These are phyloP conservation scores for Cicer arietinum DNA, from an alignment of 306 rosid genomes.

Conservation along the genomic window DNA sequence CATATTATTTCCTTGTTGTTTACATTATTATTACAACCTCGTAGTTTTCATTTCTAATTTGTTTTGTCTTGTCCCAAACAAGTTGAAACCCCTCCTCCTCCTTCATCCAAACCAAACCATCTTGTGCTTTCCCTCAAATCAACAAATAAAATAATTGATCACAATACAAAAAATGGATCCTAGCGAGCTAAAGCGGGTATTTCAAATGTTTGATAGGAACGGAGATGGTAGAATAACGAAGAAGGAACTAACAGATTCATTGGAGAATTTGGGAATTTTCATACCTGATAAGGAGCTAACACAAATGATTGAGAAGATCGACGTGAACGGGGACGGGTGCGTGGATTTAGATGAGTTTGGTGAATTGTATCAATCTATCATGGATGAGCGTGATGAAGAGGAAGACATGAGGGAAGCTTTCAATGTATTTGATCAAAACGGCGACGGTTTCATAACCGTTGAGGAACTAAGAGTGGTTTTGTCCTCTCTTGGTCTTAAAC, in stretches of 20 bases:
- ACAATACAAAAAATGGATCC: slow-evolving; percentile 56
- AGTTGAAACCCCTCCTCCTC: slow-evolving; percentile 16
- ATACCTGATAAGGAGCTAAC: slow-evolving; percentile 69
- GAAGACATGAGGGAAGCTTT: slow-evolving; percentile 88
- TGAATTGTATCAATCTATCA: slow-evolving; percentile 68
- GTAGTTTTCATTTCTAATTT: slow-evolving; percentile 7
- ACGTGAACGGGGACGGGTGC: slow-evolving; percentile 72
- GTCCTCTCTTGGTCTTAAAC: slow-evolving; percentile 77
- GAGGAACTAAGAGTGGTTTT: slow-evolving; percentile 77
- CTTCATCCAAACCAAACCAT: background rate
- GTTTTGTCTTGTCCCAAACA: slow-evolving; percentile 27
- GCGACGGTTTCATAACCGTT: slow-evolving; percentile 83
- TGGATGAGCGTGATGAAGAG: slow-evolving; percentile 69
- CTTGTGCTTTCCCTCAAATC: background rate
- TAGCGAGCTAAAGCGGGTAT: slow-evolving; percentile 66
- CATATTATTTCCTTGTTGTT: background rate
- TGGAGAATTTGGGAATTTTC: slow-evolving; percentile 74
- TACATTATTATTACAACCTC: slow-evolving; percentile 8
- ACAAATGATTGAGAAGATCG: slow-evolving; percentile 73
- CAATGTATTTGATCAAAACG: slow-evolving; percentile 81
- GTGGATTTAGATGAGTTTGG: slow-evolving; percentile 82
- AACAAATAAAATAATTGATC: background rate
- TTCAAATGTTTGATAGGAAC: slow-evolving; percentile 79
- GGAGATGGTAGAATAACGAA: slow-evolving; percentile 84
- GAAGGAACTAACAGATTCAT: slow-evolving; percentile 67